Evolutionary conservation across 1,284 basidiomycete species (phyloP), one percentile per base, ranked within the genome.

Genomic region (Trametes polyzona): DNA sequence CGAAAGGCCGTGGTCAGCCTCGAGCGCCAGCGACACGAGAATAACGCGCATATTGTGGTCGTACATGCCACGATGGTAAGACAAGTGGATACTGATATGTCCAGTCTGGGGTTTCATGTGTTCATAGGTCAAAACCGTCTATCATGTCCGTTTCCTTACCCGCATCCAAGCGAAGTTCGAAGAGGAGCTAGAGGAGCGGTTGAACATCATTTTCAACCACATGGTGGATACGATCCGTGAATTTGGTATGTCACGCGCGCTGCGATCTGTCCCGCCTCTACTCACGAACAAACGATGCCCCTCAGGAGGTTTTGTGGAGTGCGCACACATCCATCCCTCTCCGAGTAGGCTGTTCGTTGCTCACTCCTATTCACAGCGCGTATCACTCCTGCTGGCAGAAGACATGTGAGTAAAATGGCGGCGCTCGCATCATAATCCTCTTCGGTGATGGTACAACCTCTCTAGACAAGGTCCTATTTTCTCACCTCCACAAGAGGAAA

Each of bases 1-100:
- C 17, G n/a, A n/a, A n/a, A 59, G 58, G 39, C 32, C 26, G 47
- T 60, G 3, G 46, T 59, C 19, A 36, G 17, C 7, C 27, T 55
- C 32, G 58, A 59, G 21, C 41, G 27, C 11, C 27, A 36, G 17
- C 37, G 58, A 6, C 58, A 55, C 23, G 58, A 59, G 46, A 59
- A 55, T 32, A 21, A 55, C 12, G 53, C 48, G 7, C 43, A 52
- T 16, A 59, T 59, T 11, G 53, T 47, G 2, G 39, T 43, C 6
- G 50, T 59, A 1, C 53, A 55, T 40, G 35, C 42, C 10, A 39
- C 47, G 2, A 59, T 59, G 58, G 58, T 59, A 17, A 12, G 12
- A 10, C 10, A 6, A 24, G 21, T 5, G 27, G 27, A 17, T 30
- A 6, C 30, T 7, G 7, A 3, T 11, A 8, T 8, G 16, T 9